Base-by-base conservation (phyloP, 257 asterid genomes). In the Fraxinus anomala region DNA sequence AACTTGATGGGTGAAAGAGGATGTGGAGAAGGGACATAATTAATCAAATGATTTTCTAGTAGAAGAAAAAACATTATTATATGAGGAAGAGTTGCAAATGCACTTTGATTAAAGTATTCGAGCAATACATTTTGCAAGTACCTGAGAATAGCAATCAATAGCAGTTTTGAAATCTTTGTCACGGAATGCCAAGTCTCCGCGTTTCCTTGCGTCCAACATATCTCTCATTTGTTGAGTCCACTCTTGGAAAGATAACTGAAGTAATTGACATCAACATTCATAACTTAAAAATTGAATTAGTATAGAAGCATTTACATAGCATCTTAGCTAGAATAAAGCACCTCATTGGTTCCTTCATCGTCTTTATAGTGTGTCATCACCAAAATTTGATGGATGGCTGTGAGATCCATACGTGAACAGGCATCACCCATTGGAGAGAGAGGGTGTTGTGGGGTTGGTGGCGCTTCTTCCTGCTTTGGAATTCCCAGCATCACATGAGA, bases 151-250 rank as follows among this genome's bases (percentile, higher is more conserved):
- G 85, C 95, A 90, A 87, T 91, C 97, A 61, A 93, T 86, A 24
- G 98, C 97, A 76, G 89, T 87, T 89, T 87, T 95, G 85, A 95
- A 95, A 80, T 95, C 99, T 84, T 93, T 95, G 85, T 95, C 97
- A 40, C 97, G 98, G 86, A 95, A 95, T 23, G 98, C 96, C 86
- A 95, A 82, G 89, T 95, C 99, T 5, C 99, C 99, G n/a, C 98
- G 89, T 83, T 94, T 94, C 85, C 97, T 90, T 9, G 98, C 98
- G 37, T 94, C 98, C 87, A 92, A 73, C 98, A 93, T 93, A 76
- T 93, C 98, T 82, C 96, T 89, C 96, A 93, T 93, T 83, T 93
- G 99, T 74, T 94, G 97, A 85, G 99, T 94, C 99, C 99, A 94
- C 83, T 94, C 99, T 92, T 94, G 99, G 88, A 95, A 93, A 56